Conservation (phyloP, 2,329 filamentous ascomycete species). For the Seiridium unicorne region DNA sequence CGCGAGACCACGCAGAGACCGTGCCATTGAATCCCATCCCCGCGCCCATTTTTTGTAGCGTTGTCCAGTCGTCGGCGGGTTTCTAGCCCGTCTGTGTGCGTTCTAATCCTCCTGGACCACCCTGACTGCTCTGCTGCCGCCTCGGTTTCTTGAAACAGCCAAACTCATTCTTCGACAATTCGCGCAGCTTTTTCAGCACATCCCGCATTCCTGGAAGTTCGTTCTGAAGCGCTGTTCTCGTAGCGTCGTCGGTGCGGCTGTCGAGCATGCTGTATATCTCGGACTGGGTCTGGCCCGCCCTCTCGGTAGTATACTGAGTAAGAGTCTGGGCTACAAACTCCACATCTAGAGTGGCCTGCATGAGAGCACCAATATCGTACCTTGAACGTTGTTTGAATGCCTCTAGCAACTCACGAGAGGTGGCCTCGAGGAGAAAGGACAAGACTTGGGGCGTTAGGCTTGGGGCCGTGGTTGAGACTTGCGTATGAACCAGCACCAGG, state of each 20-base stretch:
- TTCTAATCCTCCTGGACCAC: constrained; percentile 15
- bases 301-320: constrained; percentile 82
- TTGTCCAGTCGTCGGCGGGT: neutral
- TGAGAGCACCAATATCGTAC: constrained; percentile 78
- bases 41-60: neutral
- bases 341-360: constrained; percentile 96
- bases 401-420: constrained; percentile 75
- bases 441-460: constrained; percentile 79
- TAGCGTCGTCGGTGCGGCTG: constrained; percentile 82
- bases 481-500: constrained; percentile 88
- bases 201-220: constrained; percentile 89
- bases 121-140: constrained; percentile 11
- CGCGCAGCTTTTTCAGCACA: constrained; percentile 79
- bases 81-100: constrained; percentile 28
- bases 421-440: constrained; percentile 81
- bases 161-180: constrained; percentile 82
- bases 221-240: constrained; percentile 73
- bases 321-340: constrained; percentile 96
- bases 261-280: constrained; percentile 93
- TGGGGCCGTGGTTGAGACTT: constrained; percentile 77
- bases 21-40: constrained; percentile 1
- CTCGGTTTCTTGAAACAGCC: constrained; percentile 67
- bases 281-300: constrained; percentile 77
- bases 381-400: constrained; percentile 67
- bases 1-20: neutral